Evolutionary conservation across 2,329 filamentous ascomycete species (phyloP), one percentile per base, ranked within the genome.

Genomic region (Pyrenochaeta sp.): DNA sequence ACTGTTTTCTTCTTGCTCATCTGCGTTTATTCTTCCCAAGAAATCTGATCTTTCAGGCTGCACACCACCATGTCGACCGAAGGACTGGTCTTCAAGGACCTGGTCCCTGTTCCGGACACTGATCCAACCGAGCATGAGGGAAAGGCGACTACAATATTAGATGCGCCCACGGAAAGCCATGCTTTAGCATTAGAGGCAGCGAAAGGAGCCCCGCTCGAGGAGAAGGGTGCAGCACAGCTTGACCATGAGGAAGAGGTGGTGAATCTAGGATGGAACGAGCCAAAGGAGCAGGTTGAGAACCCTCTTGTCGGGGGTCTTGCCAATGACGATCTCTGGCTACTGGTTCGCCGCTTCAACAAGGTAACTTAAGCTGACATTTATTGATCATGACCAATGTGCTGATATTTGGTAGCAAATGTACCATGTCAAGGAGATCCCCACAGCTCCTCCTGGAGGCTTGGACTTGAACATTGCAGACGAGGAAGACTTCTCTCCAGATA

Each of bases 401-500:
- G 50, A 72, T 37, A 4, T 9, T 29, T 6, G 24, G 27, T 39
- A 72, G 81, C 82, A 85, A 81, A 81, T 85, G 67, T 85, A 84
- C 65, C 80, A 84, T 71, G 87, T 94, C 56, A 90, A 88, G 65
- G 83, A 87, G 19, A 82, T 86, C 7, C 73, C 79, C 0, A 68
- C 79, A 34, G 71, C 82, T 6, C 78, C 82, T 1, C 79, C 87
- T 1, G 88, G 87, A 5, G 83, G 84, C 10, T 74, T 96, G 24
- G 90, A 95, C 67, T 79, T 95, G 45, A 90, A 91, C 56, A 86
- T 90, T 42, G 86, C 89, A 4, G 86, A 91, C 26, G 86, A 93
- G 40, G 89, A 94, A 55, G 87, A 92, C 44, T 94, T 94, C 67
- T 89, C 87, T 0, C 89, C 90, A 0, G 89, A 94, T 61, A 94